These are phyloP conservation scores for Botrytis hyacinthi DNA, from an alignment of 2,329 filamentous ascomycete genomes.

Conservation along the genomic window DNA sequence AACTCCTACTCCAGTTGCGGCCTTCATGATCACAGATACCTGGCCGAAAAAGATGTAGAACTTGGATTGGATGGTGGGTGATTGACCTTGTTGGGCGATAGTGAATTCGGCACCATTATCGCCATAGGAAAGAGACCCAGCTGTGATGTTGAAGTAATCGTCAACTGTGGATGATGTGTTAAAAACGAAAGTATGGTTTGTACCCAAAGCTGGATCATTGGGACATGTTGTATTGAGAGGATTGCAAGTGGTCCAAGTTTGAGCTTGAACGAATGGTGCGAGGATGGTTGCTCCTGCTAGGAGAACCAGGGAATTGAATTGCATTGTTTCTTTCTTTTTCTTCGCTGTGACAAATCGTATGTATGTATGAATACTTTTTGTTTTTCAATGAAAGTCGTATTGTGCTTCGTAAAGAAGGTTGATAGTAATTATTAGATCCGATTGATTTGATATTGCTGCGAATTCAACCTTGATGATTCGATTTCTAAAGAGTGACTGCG, in stretches of 20 bases:
- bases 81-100: slow-evolving; percentile 67
- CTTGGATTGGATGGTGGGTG: slow-evolving; percentile 73
- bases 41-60: slow-evolving; percentile 87
- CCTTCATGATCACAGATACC: slow-evolving; percentile 75
- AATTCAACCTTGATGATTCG: neutral
- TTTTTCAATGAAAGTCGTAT: neutral
- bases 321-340: slow-evolving; percentile 26
- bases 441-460: slow-evolving; percentile 3
- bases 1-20: slow-evolving; percentile 70
- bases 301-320: slow-evolving; percentile 26
- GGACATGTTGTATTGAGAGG: slow-evolving; percentile 71
- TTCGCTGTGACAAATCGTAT: neutral
- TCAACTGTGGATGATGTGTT: slow-evolving; percentile 53
- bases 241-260: slow-evolving; percentile 76
- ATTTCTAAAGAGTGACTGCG: slow-evolving; percentile 2
- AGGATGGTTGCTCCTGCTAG: slow-evolving; percentile 27
- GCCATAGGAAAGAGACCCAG: slow-evolving; percentile 62
- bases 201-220: slow-evolving; percentile 67
- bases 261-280: slow-evolving; percentile 56
- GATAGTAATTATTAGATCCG: neutral
- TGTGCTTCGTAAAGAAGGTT: neutral
- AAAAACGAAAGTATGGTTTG: slow-evolving; percentile 61
- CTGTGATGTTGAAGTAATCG: slow-evolving; percentile 67
- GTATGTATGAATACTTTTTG: neutral
- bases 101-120: slow-evolving; percentile 68